Base-by-base conservation (phyloP, 2,329 filamentous ascomycete species). In the Dendrostoma leiphaemia region DNA sequence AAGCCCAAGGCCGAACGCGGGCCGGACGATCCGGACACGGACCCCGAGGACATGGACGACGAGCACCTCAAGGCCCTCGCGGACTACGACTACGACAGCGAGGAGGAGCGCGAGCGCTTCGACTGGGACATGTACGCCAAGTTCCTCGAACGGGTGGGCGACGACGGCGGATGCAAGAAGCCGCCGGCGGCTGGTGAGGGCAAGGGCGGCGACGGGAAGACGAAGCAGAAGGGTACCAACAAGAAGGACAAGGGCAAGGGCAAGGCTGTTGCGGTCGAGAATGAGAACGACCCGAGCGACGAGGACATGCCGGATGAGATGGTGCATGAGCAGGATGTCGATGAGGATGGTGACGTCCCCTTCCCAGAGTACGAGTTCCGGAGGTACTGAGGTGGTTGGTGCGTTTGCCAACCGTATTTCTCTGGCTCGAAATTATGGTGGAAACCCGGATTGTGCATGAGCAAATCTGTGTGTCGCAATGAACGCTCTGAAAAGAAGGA, bases 61-160 rank as follows among this genome's bases (percentile, higher is more conserved):
- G 55, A 57, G 17, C 35, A 44, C 31, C 55, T 57, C 35, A 54
- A 40, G 51, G 51, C 55, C 6, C 43, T 57, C 24, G 55, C 47
- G 13, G 55, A 57, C 26, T 9, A 43, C 43, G 55, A 57, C 4
- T 57, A 57, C 31, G 53, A 53, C 17, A n/a, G n/a, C n/a, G 35
- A 45, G 15, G 51, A 51, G 4, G 51, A 57, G 8, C 29, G 44
- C 8, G 17, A 43, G 4, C 28, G 13, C 10, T 48, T 57, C 28
- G 44, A 57, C 48, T 34, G 51, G 29, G 29, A 12, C 32, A 24
- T 19, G 43, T 57, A 50, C 38, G 19, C 51, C 47, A 54, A 49
- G 34, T 40, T 51, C 28, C 21, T 57, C 21, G 28, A 29, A 15
- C 34, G 35, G 13, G 37, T 40, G 8, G 48, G 32, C 12, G 52